These are phyloP conservation scores for Botrytis galanthina DNA, from an alignment of 2,329 filamentous ascomycete species.

Conservation along the genomic window DNA sequence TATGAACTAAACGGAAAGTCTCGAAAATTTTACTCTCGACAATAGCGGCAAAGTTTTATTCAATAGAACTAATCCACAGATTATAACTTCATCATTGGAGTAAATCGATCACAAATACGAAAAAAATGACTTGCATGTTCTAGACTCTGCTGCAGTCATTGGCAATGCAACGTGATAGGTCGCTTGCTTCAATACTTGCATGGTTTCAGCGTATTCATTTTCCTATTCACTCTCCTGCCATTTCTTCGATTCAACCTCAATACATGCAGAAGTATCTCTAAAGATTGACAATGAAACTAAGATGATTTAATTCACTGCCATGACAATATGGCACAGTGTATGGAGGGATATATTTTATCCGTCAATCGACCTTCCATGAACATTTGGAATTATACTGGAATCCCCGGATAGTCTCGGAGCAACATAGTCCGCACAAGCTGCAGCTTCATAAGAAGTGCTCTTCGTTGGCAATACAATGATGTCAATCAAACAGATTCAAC, in stretches of 20 bases:
- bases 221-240: not conserved
- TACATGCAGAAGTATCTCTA: not conserved
- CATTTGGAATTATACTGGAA: no score
- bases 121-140: not conserved
- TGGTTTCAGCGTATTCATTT: not conserved
- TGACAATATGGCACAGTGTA: not conserved
- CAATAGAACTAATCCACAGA: not conserved
- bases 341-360: not conserved
- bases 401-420: not conserved
- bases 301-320: not conserved
- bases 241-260: not conserved
- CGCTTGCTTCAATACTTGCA: not conserved
- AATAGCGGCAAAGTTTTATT: not conserved
- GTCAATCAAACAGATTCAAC: not conserved
- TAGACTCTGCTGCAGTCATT: not conserved
- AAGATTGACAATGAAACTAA: not conserved
- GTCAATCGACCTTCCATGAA: not conserved
- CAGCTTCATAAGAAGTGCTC: not conserved
- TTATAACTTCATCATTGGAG: not conserved
- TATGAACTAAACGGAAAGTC: not conserved
- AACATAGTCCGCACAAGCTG: not conserved
- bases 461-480: not conserved
- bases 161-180: not conserved
- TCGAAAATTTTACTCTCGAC: not conserved
- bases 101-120: not conserved